These are phyloP conservation scores for Penicillium daleae DNA, from an alignment of 495 filamentous ascomycete species.

Conservation along the genomic window DNA sequence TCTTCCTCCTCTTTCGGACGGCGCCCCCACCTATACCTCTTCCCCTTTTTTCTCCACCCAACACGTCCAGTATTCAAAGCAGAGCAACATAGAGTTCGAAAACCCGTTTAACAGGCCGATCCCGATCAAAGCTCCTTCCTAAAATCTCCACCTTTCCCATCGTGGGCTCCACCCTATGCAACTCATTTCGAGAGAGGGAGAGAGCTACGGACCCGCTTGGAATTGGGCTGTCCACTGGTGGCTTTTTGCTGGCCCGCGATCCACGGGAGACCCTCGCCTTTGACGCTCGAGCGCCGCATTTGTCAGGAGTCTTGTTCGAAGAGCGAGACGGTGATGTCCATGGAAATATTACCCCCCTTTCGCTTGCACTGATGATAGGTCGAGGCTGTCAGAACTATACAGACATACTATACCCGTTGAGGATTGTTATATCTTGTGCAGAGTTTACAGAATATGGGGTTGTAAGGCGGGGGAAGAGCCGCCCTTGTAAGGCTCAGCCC, in stretches of 20 bases:
- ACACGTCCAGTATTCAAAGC: neutral
- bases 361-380: neutral
- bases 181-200: slow-evolving; percentile 11
- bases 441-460: neutral
- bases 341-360: neutral
- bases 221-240: slow-evolving; percentile 13
- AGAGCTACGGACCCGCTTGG: slow-evolving; percentile 7
- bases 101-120: slow-evolving; percentile 20
- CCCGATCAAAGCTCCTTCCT: slow-evolving; percentile 14
- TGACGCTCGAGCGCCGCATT: neutral
- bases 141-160: slow-evolving; percentile 1
- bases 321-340: slow-evolving; percentile 4
- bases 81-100: slow-evolving; percentile 12
- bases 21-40: too few species aligned
- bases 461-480: neutral
- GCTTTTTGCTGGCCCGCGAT: neutral
- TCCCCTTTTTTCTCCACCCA: neutral
- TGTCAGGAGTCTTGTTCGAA: slow-evolving; percentile 6
- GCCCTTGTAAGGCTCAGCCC: too few species aligned
- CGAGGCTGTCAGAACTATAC: neutral
- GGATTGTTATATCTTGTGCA: neutral
- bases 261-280: neutral
- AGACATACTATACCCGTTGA: neutral
- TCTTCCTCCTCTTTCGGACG: neutral
- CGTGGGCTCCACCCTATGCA: slow-evolving; percentile 17